Base-by-base conservation (phyloP, 2,329 filamentous ascomycete genomes). In the Hortaea sp. region DNA sequence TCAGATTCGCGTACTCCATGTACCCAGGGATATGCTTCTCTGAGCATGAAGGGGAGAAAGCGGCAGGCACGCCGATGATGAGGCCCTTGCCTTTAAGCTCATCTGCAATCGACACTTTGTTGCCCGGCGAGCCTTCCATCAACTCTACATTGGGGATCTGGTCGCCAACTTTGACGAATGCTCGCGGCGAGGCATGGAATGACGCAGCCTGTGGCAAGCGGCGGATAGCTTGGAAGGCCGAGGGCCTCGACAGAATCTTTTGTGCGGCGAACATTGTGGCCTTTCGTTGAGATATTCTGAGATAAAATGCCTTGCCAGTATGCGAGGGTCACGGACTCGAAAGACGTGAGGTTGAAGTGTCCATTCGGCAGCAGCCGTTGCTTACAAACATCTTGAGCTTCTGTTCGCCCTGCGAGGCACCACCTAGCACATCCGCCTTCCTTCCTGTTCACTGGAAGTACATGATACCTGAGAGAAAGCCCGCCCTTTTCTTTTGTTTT, bases 81-180 rank as follows among this genome's bases (percentile, higher is more conserved):
- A 95, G 69, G 48, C 85, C 88, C 62, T 87, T 85, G 53, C 78
- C 81, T 52, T 74, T 74, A 53, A 94, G 76, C 71, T 94, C 87
- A 53, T 84, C 77, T 57, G 85, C 79, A 49, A 97, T 76, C 69
- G 87, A 90, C 66, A 97, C 81, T 69, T 89, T 92, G 76, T 88
- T 94, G 50, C 85, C 88, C 1, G 90, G 90, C n/a, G 84, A 88
- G 68, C 78, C 77, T 70, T 97, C 82, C 57, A 95, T 77, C 42
- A 85, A 81, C 53, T 88, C 80, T 48, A 90, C 69, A 66, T 81
- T 70, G 39, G 90, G 92, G 46, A 97, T 74, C 55, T 75, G 69
- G 66, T 95, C 88, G 61, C 89, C 89, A 49, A 81, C 81, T 59
- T 84, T 77, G 63, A 97, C 84, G 54, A 78, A 71, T 39, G 72